These are phyloP conservation scores for Polytolypa hystricis DNA, from an alignment of 2,329 filamentous ascomycete genomes.

Conservation along the genomic window DNA sequence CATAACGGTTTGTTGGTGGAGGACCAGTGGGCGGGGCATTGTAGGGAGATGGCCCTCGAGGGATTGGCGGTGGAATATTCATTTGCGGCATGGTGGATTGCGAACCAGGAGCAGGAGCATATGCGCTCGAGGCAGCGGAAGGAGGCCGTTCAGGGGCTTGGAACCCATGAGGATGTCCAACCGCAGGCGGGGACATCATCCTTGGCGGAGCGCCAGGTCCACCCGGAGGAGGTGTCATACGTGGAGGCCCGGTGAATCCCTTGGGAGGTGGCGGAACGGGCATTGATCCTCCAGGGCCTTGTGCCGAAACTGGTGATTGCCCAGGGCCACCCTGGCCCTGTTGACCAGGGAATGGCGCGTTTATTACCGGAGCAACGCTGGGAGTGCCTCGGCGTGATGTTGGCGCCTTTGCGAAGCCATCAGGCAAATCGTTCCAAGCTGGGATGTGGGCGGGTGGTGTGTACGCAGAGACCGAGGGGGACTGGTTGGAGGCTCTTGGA, in stretches of 20 bases:
- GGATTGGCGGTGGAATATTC: conserved; percentile 45
- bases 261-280: conserved; percentile 11
- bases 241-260: conserved; percentile 38
- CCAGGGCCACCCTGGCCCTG: conserved; percentile 31
- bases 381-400: conserved; percentile 65
- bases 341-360: conserved; percentile 65
- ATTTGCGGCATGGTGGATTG: conserved; percentile 31
- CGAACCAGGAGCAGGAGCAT: conserved; percentile 44
- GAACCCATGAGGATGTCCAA: conserved; percentile 41
- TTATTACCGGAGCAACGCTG: conserved; percentile 51
- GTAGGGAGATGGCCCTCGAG: conserved; percentile 74
- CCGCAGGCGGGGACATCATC: conserved; percentile 59
- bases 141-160: conserved; percentile 41
- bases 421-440: conserved; percentile 91
- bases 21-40: conserved; percentile 62
- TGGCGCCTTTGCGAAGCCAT: conserved; percentile 64
- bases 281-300: conserved; percentile 26
- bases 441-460: conserved; percentile 56
- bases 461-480: conserved; percentile 48
- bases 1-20: conserved; percentile 65
- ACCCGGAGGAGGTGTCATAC: conserved; percentile 57
- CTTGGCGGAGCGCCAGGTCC: conserved; percentile 42
- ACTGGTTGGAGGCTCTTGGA: conserved; percentile 56
- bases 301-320: conserved; percentile 9
- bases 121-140: conserved; percentile 49